Base-by-base conservation (phyloP, 495 filamentous ascomycete genomes). In the Hapsidospora chrysogenum region DNA sequence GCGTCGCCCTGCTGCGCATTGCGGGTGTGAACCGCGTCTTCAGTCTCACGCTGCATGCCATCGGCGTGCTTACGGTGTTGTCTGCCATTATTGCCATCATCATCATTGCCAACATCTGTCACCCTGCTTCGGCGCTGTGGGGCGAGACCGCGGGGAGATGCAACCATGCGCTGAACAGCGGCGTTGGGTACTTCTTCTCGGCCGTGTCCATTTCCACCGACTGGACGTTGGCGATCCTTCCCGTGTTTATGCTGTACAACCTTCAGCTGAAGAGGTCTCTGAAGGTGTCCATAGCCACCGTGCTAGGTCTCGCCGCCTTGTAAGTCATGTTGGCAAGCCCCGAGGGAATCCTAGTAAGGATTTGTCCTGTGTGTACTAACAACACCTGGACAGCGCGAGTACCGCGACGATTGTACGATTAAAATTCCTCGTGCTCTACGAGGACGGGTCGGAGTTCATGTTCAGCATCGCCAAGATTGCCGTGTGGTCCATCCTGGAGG, bases 361-460 rank as follows among this genome's bases (percentile, higher is more conserved):
- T n/a, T n/a, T n/a, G n/a, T n/a, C 7, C n/a, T 35, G 14, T 38
- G 13, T 19, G 35, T 18, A 32, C 18, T 23, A 29, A 31, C 35
- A 26, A 32, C 27, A 13, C 40, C 31, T 39, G 8, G 31, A 4
- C 16, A 44, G 41, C 40, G 41, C 37, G 14, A 44, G 41, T 21
- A 35, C 30, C 34, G 41, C 41, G 28, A 44, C 41, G 17, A 44
- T 44, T 9, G 37, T 44, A 22, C 37, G 41, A 44, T 37, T 44
- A 13, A 35, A 36, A 28, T 43, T 29, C 30, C 37, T 43, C n/a
- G 39, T 31, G 34, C 41, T 43, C 16, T 43, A 43, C 41, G 31
- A 27, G 20, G 28, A 43, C 41, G 35, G 35, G 10, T 15, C 28
- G 22, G 41, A 43, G 23, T 43, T 43, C 41, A 43, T 43, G 41